phyloP scores from a whole-genome alignment of 202 grass and related monocot species.

The Carex sylvatica region DNA sequence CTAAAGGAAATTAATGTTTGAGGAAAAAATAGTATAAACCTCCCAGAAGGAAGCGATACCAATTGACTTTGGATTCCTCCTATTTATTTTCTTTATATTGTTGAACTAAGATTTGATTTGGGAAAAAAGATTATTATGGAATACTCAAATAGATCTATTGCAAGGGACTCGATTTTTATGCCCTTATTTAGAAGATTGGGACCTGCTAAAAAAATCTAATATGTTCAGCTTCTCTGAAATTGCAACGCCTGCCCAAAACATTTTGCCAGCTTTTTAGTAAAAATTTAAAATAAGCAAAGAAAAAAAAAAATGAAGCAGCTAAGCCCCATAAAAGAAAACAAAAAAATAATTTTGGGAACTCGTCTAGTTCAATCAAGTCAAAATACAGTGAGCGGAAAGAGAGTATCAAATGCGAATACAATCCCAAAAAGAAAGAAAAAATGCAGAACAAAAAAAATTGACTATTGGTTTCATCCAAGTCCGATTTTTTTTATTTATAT shows the following conservation, averaged over 20 bases:
- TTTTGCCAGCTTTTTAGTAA: slow-evolving; percentile 18
- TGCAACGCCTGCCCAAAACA: neutral
- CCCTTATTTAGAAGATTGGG: neutral
- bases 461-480: neutral
- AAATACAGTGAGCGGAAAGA: neutral
- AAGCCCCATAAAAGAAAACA: slow-evolving; percentile 9
- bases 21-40: neutral
- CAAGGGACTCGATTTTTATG: neutral
- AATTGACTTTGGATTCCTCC: neutral
- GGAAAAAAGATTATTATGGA: neutral
- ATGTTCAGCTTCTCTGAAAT: neutral
- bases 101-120: neutral
- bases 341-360: slow-evolving; percentile 6
- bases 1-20: neutral
- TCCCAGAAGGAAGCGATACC: neutral
- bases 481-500: too few species aligned
- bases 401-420: neutral
- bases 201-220: neutral
- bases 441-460: neutral
- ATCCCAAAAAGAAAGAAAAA: neutral
- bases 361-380: neutral
- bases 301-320: neutral
- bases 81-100: neutral
- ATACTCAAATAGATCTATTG: slow-evolving; percentile 24
- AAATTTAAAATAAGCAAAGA: neutral